Evolutionary conservation across 495 filamentous ascomycete genomes (phyloP).

Genomic region (Penicillium malachiteum): DNA sequence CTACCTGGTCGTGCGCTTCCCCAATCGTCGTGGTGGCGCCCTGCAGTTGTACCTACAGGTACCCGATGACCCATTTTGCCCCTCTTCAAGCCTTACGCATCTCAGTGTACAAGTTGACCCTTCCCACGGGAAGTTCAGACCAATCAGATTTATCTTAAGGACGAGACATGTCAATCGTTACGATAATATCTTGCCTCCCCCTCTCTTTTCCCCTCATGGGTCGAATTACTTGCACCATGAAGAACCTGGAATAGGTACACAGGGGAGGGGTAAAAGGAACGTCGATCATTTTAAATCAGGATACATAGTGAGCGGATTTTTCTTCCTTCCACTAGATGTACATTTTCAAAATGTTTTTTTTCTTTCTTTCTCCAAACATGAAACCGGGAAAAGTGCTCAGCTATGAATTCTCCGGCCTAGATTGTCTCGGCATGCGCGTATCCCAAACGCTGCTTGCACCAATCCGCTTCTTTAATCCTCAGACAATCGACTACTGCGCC

Average conservation of each 20-base stretch:
- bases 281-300: too few relatives aligned
- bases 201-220: too few relatives aligned
- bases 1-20: slow-evolving; percentile 19
- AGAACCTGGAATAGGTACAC: too few relatives aligned
- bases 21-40: slow-evolving; percentile 13
- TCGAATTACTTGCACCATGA: too few relatives aligned
- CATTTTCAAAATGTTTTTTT: too few relatives aligned
- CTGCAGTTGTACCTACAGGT: slow-evolving; percentile 32
- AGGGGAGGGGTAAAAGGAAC: too few relatives aligned
- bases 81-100: slow-evolving; percentile 8
- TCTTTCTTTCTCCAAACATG: neutral
- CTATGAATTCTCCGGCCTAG: neutral
- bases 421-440: slow-evolving; percentile 9
- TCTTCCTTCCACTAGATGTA: too few relatives aligned
- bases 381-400: neutral
- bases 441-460: slow-evolving; percentile 4
- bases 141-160: neutral
- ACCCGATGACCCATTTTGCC: slow-evolving; percentile 10
- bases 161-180: too few relatives aligned
- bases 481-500: neutral
- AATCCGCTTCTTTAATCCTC: neutral
- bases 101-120: neutral
- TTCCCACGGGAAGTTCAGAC: neutral
- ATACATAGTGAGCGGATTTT: too few relatives aligned
- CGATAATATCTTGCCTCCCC: too few relatives aligned